A percentile compares a stretch with the other conserved stretches of the same genome.
Conservation (phyloP, 257 asterid species). For the Nicotiana tomentosiformis region DNA sequence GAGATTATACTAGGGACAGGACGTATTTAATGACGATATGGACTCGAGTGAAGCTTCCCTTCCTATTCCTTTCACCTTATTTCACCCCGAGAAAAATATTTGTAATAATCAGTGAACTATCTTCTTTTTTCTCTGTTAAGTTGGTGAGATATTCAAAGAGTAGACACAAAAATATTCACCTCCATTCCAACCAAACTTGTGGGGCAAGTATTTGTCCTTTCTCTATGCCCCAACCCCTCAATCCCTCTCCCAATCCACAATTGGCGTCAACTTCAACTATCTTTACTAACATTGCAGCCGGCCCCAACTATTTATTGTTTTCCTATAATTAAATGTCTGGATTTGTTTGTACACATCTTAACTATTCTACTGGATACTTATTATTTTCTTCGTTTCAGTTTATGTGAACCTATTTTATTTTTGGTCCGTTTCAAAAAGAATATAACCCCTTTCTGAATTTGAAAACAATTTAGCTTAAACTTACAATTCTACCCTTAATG, state of each 20-base stretch:
- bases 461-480: too few species aligned
- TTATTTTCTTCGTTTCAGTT: too few species aligned
- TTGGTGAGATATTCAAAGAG: neutral
- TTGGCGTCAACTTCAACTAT: slow-evolving; percentile 1
- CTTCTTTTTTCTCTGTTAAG: neutral
- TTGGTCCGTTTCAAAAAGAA: too few species aligned
- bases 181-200: slow-evolving; percentile 3
- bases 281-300: neutral
- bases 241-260: neutral
- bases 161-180: neutral
- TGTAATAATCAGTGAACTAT: neutral
- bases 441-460: too few species aligned
- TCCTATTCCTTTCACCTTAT: neutral
- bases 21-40: neutral
- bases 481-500: too few species aligned
- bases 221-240: neutral
- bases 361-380: neutral
- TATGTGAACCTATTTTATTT: too few species aligned
- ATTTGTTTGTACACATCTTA: neutral
- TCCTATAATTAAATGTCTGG: neutral
- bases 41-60: neutral
- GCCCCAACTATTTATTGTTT: neutral
- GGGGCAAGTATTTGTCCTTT: neutral
- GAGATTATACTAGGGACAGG: neutral
- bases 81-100: neutral